Percentiles rank a stretch among this genome's conserved stretches.
These are phyloP conservation scores for Syncephalastrum monosporum DNA, from an alignment of 371 early-diverging fungal genomes.

Conservation along the genomic window DNA sequence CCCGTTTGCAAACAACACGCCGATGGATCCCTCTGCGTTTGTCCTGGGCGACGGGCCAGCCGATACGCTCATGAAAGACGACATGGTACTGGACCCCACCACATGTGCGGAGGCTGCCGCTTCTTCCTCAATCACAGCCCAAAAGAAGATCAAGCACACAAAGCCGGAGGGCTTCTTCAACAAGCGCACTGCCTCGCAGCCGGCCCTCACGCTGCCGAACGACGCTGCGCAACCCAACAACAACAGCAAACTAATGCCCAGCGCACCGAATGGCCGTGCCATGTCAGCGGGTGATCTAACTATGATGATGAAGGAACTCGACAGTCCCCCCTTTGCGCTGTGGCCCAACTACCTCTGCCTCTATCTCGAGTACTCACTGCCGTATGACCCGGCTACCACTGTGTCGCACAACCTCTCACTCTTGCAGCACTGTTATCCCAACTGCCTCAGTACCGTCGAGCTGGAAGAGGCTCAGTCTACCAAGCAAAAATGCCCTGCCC, in stretches of 20 bases:
- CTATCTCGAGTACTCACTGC: conserved; percentile 39
- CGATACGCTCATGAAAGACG: conserved; percentile 1
- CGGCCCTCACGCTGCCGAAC: conserved; percentile 6
- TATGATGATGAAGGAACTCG: conserved; percentile 5
- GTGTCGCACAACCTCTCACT: conserved; percentile 38
- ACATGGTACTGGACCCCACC: conserved; percentile 4
- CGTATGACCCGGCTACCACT: conserved; percentile 38
- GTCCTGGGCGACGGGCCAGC: conserved; percentile 5
- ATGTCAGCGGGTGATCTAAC: conserved; percentile 8
- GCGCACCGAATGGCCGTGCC: not conserved
- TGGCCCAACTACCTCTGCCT: conserved; percentile 54
- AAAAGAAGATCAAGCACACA: conserved; percentile 2
- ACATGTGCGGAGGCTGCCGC: not conserved
- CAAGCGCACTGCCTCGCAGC: conserved; percentile 8
- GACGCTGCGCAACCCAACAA: not conserved
- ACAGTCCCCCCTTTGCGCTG: conserved; percentile 8
- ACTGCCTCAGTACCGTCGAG: conserved; percentile 18
- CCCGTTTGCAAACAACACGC: conserved; percentile 6
- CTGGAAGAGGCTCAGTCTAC: conserved; percentile 8
- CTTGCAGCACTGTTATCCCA: conserved; percentile 41
- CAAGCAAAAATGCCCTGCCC: conserved; percentile 36
- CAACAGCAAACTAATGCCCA: conserved; percentile 6
- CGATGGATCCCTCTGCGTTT: conserved; percentile 3
- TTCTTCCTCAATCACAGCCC: not conserved
- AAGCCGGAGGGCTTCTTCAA: conserved; percentile 2